Evolutionary conservation across 1,284 basidiomycete genomes (phyloP), one percentile per base, ranked within the genome.

Genomic region (Ceratobasidium papillatum): DNA sequence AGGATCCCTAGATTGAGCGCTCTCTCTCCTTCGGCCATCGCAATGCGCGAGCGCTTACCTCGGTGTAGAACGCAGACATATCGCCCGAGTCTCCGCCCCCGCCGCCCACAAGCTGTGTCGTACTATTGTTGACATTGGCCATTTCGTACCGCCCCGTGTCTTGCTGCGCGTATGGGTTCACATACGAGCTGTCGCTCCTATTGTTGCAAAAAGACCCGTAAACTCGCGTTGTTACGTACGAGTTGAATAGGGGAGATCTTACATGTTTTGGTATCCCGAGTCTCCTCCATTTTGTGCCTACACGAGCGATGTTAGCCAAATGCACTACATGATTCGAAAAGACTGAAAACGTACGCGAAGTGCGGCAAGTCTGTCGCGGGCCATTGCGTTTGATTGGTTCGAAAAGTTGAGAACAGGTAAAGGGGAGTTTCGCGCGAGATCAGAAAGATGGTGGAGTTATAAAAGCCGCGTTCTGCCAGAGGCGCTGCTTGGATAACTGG

Each of bases 351-450:
- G 78, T 77, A 93, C 93, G 84, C 92, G 89, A 88, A 93, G 88
- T 77, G 91, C 92, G 80, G 92, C 91, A 78, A 94, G 87, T 87
- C 92, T 90, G 84, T 94, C 92, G 86, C 90, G 88, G 77, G 90
- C 89, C 91, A 94, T 94, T 79, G 77, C 82, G 64, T 73, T 34
- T 27, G 47, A 17, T 66, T 30, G 27, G 4, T 64, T 45, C 14
- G 61, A 32, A 64, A 41, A 45, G 38, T 43, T 62, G 59, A 54
- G 52, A 32, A 32, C 12, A 34, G 12, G 56, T 5, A 43, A 36
- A 45, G 62, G 2, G 43, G 45, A 49, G 62, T 4, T 45, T 47
- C 32, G 25, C 34, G 34, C 22, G 5, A 30, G 19, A 25, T 51
- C n/a, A 17, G 62, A 43, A 22, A n/a, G 71, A 25, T 49, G 41